Evolutionary conservation across 495 filamentous ascomycete genomes (phyloP).

Genomic region (Penicillium paxilli): DNA sequence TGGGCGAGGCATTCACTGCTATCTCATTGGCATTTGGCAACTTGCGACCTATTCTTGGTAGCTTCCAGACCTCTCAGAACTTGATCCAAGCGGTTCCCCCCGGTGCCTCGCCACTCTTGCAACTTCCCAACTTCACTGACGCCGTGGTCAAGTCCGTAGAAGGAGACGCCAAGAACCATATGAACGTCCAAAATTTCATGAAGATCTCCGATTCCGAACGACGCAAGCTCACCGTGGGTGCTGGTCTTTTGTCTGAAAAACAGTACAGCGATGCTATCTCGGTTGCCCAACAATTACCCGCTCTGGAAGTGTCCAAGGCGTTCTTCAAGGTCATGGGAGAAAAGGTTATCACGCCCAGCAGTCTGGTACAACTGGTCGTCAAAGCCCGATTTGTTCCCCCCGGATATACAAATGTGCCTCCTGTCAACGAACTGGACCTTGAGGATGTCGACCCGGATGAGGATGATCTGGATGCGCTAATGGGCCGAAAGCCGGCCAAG

Average conservation of each 20-base stretch:
- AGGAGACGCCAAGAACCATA: slow-evolving; percentile 70
- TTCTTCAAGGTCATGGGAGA: slow-evolving; percentile 99
- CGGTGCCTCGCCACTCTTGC: slow-evolving; percentile 80
- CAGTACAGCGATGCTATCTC: slow-evolving; percentile 74
- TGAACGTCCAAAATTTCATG: slow-evolving; percentile 87
- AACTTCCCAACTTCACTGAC: slow-evolving; percentile 86
- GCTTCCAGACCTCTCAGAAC: slow-evolving; percentile 79
- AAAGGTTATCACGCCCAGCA: slow-evolving; percentile 87
- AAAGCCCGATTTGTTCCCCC: slow-evolving; percentile 95
- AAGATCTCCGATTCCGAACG: slow-evolving; percentile 71
- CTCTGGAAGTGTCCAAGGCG: slow-evolving; percentile 82
- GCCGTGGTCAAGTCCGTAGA: slow-evolving; percentile 73
- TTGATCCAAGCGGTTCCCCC: slow-evolving; percentile 88
- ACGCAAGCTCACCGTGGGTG: slow-evolving; percentile 63
- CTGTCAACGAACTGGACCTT: slow-evolving; percentile 73
- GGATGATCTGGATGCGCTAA: slow-evolving; percentile 84
- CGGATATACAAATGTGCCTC: slow-evolving; percentile 69
- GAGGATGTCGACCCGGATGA: slow-evolving; percentile 92
- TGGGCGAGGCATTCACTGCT: slow-evolving; percentile 82
- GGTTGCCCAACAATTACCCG: slow-evolving; percentile 79
- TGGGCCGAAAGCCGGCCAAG: slow-evolving; percentile 70
- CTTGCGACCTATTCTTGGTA: slow-evolving; percentile 74
- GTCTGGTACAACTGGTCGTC: slow-evolving; percentile 88
- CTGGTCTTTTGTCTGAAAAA: slow-evolving; percentile 67
- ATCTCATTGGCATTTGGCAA: slow-evolving; percentile 87